Conservation (phyloP, 805 yeast species). For the Lachancea sp. region DNA sequence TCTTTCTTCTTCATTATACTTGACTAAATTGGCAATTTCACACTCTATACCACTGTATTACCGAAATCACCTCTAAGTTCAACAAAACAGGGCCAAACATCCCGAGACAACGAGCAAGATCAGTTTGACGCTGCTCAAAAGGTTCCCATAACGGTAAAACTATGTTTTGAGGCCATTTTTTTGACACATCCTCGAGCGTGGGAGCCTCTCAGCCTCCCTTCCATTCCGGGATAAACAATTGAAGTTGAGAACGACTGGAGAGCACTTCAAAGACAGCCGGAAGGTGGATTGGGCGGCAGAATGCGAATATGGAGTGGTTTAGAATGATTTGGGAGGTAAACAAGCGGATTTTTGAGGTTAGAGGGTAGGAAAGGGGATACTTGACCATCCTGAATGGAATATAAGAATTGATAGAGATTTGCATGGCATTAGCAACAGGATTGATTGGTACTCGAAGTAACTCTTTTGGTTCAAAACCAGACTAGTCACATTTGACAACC, state of each 20-base stretch:
- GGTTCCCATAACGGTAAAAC: not conserved
- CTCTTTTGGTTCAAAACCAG: no score
- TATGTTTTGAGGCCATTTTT: not conserved
- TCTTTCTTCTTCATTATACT: not conserved
- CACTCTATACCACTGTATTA: no score
- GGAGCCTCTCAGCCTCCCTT: not conserved
- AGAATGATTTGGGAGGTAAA: no score
- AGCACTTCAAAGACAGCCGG: not conserved
- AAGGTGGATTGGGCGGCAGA: not conserved
- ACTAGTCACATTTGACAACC: no score
- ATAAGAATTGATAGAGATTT: constrained; percentile 2
- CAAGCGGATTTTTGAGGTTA: not conserved
- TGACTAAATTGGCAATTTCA: not conserved
- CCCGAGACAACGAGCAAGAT: no score
- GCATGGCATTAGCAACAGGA: not conserved
- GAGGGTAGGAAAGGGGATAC: not conserved
- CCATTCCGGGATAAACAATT: not conserved
- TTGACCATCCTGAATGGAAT: not conserved
- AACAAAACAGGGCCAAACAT: not conserved
- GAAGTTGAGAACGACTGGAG: not conserved
- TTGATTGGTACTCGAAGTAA: not conserved
- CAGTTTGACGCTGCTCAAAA: not conserved
- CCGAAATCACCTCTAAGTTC: not conserved
- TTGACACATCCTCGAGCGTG: not conserved
- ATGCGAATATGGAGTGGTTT: no score